phyloP scores from a whole-genome alignment of 176 grass and related monocot species.

The Eragrostis nindensis region DNA sequence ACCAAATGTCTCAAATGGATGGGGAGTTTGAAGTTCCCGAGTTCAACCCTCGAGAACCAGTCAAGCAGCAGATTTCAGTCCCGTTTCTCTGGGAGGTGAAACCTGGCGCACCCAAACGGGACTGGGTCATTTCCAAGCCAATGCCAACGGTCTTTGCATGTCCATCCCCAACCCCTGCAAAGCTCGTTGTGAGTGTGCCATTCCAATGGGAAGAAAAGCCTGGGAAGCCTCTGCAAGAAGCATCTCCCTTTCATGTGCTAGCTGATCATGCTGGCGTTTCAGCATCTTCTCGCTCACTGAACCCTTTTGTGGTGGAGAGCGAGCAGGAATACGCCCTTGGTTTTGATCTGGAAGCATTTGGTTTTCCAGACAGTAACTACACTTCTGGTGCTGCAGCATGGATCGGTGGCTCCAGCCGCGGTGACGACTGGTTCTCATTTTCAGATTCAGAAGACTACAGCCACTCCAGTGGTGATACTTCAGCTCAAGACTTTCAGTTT shows the following conservation, averaged over 20 bases:
- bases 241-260: slow-evolving; percentile 17
- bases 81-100: slow-evolving; percentile 86
- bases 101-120: slow-evolving; percentile 58
- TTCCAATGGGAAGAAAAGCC: slow-evolving; percentile 96
- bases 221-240: slow-evolving; percentile 58
- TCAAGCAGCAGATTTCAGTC: slow-evolving; percentile 83
- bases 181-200: slow-evolving; percentile 79
- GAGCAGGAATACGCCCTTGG: slow-evolving; percentile 60
- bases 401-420: slow-evolving; percentile 44
- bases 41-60: slow-evolving; percentile 56
- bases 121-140: slow-evolving; percentile 62
- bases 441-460: slow-evolving; percentile 69
- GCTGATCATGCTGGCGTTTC: slow-evolving; percentile 25
- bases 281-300: slow-evolving; percentile 47
- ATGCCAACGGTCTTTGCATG: slow-evolving; percentile 36
- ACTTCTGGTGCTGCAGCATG: slow-evolving; percentile 31
- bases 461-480: slow-evolving; percentile 53
- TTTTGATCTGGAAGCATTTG: slow-evolving; percentile 62
- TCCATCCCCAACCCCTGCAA: slow-evolving; percentile 59
- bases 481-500: slow-evolving; percentile 59
- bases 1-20: slow-evolving; percentile 46
- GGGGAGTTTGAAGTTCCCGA: slow-evolving; percentile 53
- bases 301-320: slow-evolving; percentile 61
- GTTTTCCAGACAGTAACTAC: slow-evolving; percentile 51
- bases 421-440: slow-evolving; percentile 55